Evolutionary conservation across 352 stramenopile genomes (phyloP).

Genomic region (Phytophthora constricta): DNA sequence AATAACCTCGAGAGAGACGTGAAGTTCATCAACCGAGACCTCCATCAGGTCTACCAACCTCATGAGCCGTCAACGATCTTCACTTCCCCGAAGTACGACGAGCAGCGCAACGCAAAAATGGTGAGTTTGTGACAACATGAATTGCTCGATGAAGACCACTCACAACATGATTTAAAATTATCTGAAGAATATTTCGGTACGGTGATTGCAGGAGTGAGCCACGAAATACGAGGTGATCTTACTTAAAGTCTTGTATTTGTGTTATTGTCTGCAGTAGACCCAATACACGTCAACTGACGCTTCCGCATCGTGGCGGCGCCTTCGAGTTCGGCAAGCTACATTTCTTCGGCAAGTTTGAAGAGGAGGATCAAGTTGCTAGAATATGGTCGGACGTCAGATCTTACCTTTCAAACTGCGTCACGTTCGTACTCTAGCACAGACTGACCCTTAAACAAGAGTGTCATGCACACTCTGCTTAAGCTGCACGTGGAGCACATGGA

Average conservation of each 20-base stretch:
- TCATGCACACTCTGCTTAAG: constrained; percentile 12
- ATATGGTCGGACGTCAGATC: constrained; percentile 18
- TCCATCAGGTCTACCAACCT: constrained; percentile 5
- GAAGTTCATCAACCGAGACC: constrained; percentile 5
- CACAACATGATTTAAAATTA: constrained; percentile 11
- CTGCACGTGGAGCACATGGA: constrained; percentile 9
- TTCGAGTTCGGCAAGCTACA: constrained; percentile 16
- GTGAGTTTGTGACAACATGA: constrained; percentile 22
- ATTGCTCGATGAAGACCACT: constrained; percentile 7
- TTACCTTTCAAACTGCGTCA: constrained; percentile 13
- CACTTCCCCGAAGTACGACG: constrained; percentile 4
- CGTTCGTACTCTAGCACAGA: constrained; percentile 11
- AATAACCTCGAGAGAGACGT: constrained; percentile 16
- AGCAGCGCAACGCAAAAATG: constrained; percentile 1
- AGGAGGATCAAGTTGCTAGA: constrained; percentile 16
- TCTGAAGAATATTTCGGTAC: constrained; percentile 7
- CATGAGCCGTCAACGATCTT: neutral
- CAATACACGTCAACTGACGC: neutral
- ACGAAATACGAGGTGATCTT: neutral
- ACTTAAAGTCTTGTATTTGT: neutral
- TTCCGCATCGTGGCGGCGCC: constrained; percentile 1
- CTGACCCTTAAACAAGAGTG: constrained; percentile 8
- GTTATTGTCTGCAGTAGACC: constrained; percentile 5
- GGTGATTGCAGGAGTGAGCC: no score
- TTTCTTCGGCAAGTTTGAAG: constrained; percentile 16